A percentile compares a stretch with the other conserved stretches of the same genome.
Conservation (phyloP, 2,329 filamentous ascomycete genomes). For the Diaporthe citri region DNA sequence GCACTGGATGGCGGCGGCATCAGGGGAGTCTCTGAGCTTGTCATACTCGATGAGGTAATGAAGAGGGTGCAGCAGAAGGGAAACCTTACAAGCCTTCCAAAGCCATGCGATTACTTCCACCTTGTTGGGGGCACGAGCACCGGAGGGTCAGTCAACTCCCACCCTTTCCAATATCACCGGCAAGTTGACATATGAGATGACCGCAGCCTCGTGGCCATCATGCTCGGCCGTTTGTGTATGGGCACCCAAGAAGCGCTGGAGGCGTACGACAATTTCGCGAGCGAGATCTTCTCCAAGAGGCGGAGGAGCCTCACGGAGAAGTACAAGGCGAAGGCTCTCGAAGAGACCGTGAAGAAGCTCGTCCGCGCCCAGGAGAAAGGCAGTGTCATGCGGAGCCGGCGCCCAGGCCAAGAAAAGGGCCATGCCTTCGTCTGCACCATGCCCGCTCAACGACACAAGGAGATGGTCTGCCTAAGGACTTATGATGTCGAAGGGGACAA, state of each 20-base stretch:
- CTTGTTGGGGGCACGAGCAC: slow-evolving; percentile 57
- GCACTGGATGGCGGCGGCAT: slow-evolving; percentile 54
- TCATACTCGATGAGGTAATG: slow-evolving; percentile 52
- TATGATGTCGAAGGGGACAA: slow-evolving; percentile 36
- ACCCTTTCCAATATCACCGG: too few relatives aligned
- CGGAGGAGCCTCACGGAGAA: slow-evolving; percentile 42
- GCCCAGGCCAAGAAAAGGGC: too few relatives aligned
- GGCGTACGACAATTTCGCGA: slow-evolving; percentile 54
- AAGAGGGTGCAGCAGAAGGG: slow-evolving; percentile 43
- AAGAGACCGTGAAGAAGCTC: slow-evolving; percentile 45
- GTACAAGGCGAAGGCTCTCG: slow-evolving; percentile 51
- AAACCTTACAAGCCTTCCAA: slow-evolving; percentile 44
- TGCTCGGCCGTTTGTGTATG: slow-evolving; percentile 61
- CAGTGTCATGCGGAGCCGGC: too few relatives aligned
- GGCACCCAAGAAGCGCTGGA: slow-evolving; percentile 56
- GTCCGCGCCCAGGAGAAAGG: slow-evolving; percentile 40
- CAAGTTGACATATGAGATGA: too few relatives aligned
- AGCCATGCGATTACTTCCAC: slow-evolving; percentile 53
- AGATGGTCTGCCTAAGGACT: slow-evolving; percentile 1
- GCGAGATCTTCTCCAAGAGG: slow-evolving; percentile 51
- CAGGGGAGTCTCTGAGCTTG: slow-evolving; percentile 51
- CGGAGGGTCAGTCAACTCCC: too few relatives aligned
- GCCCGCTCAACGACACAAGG: slow-evolving; percentile 11
- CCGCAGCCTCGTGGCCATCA: slow-evolving; percentile 61
- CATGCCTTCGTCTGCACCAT: slow-evolving; percentile 48